These are phyloP conservation scores for Mycotypha africana DNA, from an alignment of 371 early-diverging fungal species.

Conservation along the genomic window DNA sequence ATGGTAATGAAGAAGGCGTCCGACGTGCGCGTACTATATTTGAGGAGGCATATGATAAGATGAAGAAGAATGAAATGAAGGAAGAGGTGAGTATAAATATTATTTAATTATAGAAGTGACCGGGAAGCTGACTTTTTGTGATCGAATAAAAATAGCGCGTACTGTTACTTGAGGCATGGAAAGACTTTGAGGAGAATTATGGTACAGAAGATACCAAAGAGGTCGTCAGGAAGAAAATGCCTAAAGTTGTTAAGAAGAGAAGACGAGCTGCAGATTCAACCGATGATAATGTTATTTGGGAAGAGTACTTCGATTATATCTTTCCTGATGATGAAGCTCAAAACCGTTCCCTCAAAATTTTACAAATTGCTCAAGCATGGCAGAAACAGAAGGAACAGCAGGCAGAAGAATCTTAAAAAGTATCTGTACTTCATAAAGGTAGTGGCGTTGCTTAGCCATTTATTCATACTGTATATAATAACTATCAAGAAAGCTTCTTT, in stretches of 20 bases:
- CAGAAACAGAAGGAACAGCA: constrained; percentile 24
- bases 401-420: too few relatives aligned
- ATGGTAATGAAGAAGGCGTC: constrained; percentile 36
- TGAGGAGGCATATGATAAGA: constrained; percentile 61
- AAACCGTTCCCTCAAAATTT: constrained; percentile 79
- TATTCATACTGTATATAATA: too few relatives aligned
- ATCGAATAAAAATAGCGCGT: constrained; percentile 54
- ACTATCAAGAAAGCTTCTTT: not conserved
- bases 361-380: constrained; percentile 92
- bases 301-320: constrained; percentile 97
- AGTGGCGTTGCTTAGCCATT: too few relatives aligned
- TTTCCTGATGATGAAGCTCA: constrained; percentile 92
- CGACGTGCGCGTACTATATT: constrained; percentile 69
- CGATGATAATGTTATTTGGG: constrained; percentile 69
- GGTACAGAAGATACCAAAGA: constrained; percentile 54
- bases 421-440: too few relatives aligned
- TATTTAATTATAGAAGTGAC: not conserved
- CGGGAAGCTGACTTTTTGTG: too few relatives aligned
- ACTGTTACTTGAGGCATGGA: constrained; percentile 88
- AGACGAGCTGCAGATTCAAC: constrained; percentile 54
- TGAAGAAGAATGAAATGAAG: constrained; percentile 65
- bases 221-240: constrained; percentile 69
- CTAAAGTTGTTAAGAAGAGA: constrained; percentile 88
- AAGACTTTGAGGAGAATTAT: constrained; percentile 76
- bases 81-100: constrained; percentile 57